A percentile compares a stretch with the other conserved stretches of the same genome.
Conservation (phyloP, 306 rosid genomes). For the Fragaria ananassa region DNA sequence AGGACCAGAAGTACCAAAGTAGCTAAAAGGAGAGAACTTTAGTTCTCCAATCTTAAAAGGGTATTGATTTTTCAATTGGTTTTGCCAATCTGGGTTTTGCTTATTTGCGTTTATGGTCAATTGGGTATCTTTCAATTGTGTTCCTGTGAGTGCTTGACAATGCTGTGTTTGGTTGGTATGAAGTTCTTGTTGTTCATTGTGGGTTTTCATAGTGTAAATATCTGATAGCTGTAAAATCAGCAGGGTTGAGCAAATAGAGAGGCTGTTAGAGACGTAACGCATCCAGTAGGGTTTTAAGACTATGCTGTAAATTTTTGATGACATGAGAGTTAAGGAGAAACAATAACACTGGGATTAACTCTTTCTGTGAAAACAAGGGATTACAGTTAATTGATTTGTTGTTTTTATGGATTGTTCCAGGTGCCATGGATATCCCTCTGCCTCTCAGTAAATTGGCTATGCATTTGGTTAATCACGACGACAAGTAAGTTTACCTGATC, state of each 20-base stretch:
- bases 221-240: not conserved
- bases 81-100: not conserved
- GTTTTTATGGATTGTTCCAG: conserved; percentile 16
- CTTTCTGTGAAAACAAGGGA: not conserved
- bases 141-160: not conserved
- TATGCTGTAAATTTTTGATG: not conserved
- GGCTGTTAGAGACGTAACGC: not conserved
- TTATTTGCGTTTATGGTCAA: not conserved
- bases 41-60: too few species aligned
- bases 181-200: not conserved
- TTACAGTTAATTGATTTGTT: not conserved
- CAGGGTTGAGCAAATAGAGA: not conserved
- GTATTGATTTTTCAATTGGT: not conserved
- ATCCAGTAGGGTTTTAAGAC: not conserved
- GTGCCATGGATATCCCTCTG: conserved; percentile 49
- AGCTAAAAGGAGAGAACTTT: too few species aligned
- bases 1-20: not conserved
- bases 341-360: not conserved
- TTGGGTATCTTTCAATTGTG: not conserved
- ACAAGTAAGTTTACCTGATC: conserved; percentile 40
- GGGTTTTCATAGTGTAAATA: not conserved
- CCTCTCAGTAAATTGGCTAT: conserved; percentile 51
- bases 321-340: not conserved
- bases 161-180: conserved; percentile 1
- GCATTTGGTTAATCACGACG: conserved; percentile 28